phyloP scores from a whole-genome alignment of 2,329 filamentous ascomycete genomes.

The Pseudohalonectria lignicola region DNA sequence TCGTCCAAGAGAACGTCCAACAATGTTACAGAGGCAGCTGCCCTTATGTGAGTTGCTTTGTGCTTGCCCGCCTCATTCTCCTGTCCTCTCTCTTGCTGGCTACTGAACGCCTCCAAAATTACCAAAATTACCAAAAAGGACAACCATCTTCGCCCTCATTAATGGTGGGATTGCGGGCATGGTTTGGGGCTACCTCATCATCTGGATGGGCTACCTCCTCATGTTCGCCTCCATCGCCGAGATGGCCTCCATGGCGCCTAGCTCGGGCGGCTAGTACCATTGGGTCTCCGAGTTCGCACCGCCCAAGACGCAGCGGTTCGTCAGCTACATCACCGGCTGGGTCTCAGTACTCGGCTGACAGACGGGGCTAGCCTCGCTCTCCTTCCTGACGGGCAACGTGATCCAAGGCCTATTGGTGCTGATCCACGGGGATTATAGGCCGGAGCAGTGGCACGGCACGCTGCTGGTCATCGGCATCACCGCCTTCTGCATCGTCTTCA shows the following conservation, averaged over 20 bases:
- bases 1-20: no score
- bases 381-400: slow-evolving; percentile 32
- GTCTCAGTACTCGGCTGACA: slow-evolving; percentile 38
- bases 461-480: slow-evolving; percentile 36
- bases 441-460: slow-evolving; percentile 34
- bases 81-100: no score
- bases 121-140: no score
- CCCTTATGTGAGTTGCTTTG: no score
- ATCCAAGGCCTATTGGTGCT: slow-evolving; percentile 32
- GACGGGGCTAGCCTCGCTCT: slow-evolving; percentile 22
- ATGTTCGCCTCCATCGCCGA: slow-evolving; percentile 28
- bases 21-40: no score
- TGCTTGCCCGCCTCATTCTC: no score
- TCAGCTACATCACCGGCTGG: slow-evolving; percentile 44
- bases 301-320: slow-evolving; percentile 32
- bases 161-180: slow-evolving; percentile 42
- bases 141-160: slow-evolving; percentile 23
- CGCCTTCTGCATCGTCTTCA: slow-evolving; percentile 34
- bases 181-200: slow-evolving; percentile 38
- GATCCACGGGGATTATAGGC: slow-evolving; percentile 24
- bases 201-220: slow-evolving; percentile 32
- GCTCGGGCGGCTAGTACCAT: slow-evolving; percentile 39
- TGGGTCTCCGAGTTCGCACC: slow-evolving; percentile 46
- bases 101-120: no score
- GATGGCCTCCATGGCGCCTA: slow-evolving; percentile 25